phyloP scores from a whole-genome alignment of 805 yeast species.

The Trichomonascus vanleenenianus region DNA sequence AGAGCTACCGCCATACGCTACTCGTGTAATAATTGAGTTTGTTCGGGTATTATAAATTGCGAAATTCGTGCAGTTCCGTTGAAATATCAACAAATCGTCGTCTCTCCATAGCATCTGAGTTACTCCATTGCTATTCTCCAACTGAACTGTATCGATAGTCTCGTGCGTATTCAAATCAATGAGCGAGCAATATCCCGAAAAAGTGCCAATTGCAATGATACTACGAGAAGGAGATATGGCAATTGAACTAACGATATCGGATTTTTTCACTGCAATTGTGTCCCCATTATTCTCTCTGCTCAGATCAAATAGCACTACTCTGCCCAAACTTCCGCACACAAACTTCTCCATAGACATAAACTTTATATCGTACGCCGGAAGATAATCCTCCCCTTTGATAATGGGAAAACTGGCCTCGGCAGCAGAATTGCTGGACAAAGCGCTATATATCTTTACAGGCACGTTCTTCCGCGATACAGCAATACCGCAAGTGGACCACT shows the following conservation, averaged over 20 bases:
- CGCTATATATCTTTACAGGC: constrained; percentile 17
- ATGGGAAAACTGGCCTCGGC: neutral
- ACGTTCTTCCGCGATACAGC: constrained; percentile 14
- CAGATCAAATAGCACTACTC: constrained; percentile 11
- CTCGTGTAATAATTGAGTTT: neutral
- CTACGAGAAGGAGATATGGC: neutral
- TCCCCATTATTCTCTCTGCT: neutral
- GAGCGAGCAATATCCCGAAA: constrained; percentile 5
- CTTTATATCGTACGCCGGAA: constrained; percentile 6
- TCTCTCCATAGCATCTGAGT: constrained; percentile 18
- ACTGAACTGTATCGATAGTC: neutral
- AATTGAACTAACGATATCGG: no score
- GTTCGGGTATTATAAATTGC: neutral
- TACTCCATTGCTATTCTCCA: constrained; percentile 10
- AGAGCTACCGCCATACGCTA: neutral
- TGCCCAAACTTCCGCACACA: constrained; percentile 9
- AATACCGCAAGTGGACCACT: constrained; percentile 9
- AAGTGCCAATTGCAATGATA: constrained; percentile 7
- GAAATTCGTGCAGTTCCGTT: no score
- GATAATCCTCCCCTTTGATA: constrained; percentile 5
- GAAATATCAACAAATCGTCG: constrained; percentile 9
- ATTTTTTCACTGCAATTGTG: no score
- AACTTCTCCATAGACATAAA: constrained; percentile 3
- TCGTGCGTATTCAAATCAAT: constrained; percentile 2
- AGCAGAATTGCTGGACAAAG: constrained; percentile 4